phyloP scores from a whole-genome alignment of 768 basidiomycete species.

The Crepidotus variabilis region DNA sequence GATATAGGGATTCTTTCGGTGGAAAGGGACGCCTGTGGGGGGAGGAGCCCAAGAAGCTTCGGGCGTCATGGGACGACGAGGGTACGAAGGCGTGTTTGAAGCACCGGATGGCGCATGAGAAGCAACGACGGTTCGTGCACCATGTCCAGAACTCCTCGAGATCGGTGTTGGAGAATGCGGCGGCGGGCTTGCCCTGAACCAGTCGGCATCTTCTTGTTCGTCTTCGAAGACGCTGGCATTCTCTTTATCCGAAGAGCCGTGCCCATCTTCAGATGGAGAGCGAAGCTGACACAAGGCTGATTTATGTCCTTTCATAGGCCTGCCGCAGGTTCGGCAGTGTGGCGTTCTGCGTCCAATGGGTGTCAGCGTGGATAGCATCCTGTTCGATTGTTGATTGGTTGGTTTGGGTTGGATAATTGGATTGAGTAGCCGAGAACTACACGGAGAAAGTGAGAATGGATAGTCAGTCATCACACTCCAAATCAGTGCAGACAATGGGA shows the following conservation, averaged over 20 bases:
- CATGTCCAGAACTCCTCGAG: neutral
- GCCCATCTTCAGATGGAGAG: neutral
- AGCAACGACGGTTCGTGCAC: neutral
- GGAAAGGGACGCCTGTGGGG: slow-evolving; percentile 7
- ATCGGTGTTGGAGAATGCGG: neutral
- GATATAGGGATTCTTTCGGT: slow-evolving; percentile 10
- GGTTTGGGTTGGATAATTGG: neutral
- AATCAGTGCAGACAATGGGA: slow-evolving; percentile 2
- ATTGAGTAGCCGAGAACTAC: too few species aligned
- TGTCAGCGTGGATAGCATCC: neutral
- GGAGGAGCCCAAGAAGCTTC: slow-evolving; percentile 9
- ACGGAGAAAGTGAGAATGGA: neutral
- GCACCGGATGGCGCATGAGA: neutral
- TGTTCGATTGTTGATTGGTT: neutral
- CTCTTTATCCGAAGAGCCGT: neutral
- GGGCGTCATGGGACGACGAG: neutral
- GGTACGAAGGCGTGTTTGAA: slow-evolving; percentile 1
- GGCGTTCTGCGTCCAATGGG: slow-evolving; percentile 7
- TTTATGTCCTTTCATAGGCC: slow-evolving; percentile 15
- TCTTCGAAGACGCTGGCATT: slow-evolving; percentile 6
- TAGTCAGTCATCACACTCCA: neutral
- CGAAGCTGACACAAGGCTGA: neutral
- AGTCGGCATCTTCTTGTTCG: neutral
- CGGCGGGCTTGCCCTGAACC: neutral
- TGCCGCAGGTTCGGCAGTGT: slow-evolving; percentile 13